Conservation (phyloP, 768 basidiomycete species). For the Lentinula detonsa region DNA sequence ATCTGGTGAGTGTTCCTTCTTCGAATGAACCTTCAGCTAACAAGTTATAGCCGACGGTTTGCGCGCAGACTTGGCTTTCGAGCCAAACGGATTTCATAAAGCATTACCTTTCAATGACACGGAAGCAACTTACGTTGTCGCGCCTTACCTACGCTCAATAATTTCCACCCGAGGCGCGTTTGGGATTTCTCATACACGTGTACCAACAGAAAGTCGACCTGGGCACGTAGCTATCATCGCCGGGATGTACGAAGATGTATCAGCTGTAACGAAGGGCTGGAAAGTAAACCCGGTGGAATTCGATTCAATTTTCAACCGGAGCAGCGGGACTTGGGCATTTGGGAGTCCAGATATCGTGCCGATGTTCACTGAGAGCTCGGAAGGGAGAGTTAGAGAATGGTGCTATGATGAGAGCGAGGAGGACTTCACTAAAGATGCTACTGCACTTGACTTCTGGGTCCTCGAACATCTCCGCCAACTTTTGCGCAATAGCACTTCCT, state of each 20-base stretch:
- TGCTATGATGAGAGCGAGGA: conserved; percentile 72
- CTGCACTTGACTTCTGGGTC: conserved; percentile 73
- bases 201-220: conserved; percentile 84
- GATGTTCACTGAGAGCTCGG: conserved; percentile 78
- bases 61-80: conserved; percentile 75
- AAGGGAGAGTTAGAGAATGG: conserved; percentile 68
- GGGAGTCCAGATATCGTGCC: conserved; percentile 87
- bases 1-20: conserved; percentile 45
- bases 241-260: conserved; percentile 92
- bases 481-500: conserved; percentile 56
- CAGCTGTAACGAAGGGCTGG: conserved; percentile 88
- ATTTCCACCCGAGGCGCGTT: conserved; percentile 64
- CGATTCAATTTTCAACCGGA: conserved; percentile 85
- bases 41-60: conserved; percentile 69
- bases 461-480: conserved; percentile 59
- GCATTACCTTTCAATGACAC: conserved; percentile 28
- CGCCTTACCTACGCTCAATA: conserved; percentile 70
- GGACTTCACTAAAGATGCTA: conserved; percentile 87
- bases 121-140: conserved; percentile 51
- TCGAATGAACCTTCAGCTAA: background rate
- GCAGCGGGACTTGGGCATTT: conserved; percentile 71
- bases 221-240: conserved; percentile 89
- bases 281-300: conserved; percentile 84
- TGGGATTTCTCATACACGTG: conserved; percentile 80
- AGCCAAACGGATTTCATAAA: conserved; percentile 48